Percentiles rank a stretch among this genome's conserved stretches.
Evolutionary conservation across 2,329 filamentous ascomycete genomes (phyloP).

Genomic region (Trichoderma lentiforme): DNA sequence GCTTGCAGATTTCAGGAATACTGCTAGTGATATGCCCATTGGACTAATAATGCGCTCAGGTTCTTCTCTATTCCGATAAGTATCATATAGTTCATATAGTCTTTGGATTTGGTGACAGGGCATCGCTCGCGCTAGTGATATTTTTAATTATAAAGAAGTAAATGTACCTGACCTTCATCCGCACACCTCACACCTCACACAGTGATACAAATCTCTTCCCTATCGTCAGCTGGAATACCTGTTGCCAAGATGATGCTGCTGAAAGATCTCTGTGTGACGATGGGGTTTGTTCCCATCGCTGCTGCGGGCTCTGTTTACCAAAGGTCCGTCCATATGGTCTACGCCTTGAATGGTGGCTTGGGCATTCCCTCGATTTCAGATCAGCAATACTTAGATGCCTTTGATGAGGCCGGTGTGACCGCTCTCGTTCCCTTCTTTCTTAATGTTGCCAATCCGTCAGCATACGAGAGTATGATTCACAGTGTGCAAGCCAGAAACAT

Average conservation of each 20-base stretch:
- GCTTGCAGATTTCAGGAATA: neutral
- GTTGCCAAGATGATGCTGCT: neutral
- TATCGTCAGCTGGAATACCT: neutral
- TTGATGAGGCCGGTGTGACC: neutral
- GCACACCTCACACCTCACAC: neutral
- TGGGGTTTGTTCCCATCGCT: neutral
- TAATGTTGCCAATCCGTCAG: neutral
- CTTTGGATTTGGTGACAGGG: neutral
- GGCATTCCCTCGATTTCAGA: neutral
- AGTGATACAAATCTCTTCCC: neutral
- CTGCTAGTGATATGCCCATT: neutral
- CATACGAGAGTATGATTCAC: neutral
- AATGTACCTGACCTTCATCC: neutral
- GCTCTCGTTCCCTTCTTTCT: neutral
- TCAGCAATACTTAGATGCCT: neutral
- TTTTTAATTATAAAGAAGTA: neutral
- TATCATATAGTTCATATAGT: too few relatives aligned
- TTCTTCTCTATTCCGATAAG: neutral
- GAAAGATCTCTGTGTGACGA: neutral
- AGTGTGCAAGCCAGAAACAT: neutral
- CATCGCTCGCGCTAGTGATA: neutral
- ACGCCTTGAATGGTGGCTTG: neutral
- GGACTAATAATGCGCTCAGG: neutral
- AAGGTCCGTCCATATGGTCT: neutral
- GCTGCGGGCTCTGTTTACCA: neutral